Percentiles rank a stretch among this genome's conserved stretches.
These are phyloP conservation scores for Thuja plicata DNA, from an alignment of 83 land plant genomes.

Conservation along the genomic window DNA sequence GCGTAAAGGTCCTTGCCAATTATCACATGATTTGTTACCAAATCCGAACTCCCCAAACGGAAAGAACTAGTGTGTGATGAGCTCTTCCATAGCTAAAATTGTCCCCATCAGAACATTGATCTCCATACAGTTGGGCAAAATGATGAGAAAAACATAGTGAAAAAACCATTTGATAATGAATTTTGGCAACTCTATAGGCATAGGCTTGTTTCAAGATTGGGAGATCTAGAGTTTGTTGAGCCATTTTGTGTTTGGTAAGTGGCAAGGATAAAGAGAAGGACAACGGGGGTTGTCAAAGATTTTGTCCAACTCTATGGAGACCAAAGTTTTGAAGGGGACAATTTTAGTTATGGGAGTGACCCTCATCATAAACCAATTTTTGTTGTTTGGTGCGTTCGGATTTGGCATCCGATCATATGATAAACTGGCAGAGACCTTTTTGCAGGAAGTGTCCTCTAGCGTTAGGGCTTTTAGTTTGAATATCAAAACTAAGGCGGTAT, in stretches of 20 bases:
- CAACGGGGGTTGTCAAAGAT: background rate
- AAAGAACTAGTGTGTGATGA: too few species aligned
- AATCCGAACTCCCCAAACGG: too few species aligned
- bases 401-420: background rate
- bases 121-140: too few species aligned
- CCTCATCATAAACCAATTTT: background rate
- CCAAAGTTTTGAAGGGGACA: background rate
- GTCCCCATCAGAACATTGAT: too few species aligned
- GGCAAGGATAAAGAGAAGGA: slow-evolving; percentile 12
- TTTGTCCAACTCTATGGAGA: background rate
- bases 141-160: too few species aligned
- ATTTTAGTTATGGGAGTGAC: background rate
- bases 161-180: too few species aligned
- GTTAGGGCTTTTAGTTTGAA: background rate
- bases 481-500: background rate
- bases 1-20: too few species aligned
- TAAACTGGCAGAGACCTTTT: background rate
- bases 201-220: background rate
- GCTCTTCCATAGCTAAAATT: too few species aligned
- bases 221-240: background rate
- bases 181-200: too few species aligned
- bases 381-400: background rate
- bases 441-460: background rate
- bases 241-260: background rate
- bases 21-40: too few species aligned